These are phyloP conservation scores for Xylariaceae sp. DNA, from an alignment of 2,329 filamentous ascomycete genomes.

Conservation along the genomic window DNA sequence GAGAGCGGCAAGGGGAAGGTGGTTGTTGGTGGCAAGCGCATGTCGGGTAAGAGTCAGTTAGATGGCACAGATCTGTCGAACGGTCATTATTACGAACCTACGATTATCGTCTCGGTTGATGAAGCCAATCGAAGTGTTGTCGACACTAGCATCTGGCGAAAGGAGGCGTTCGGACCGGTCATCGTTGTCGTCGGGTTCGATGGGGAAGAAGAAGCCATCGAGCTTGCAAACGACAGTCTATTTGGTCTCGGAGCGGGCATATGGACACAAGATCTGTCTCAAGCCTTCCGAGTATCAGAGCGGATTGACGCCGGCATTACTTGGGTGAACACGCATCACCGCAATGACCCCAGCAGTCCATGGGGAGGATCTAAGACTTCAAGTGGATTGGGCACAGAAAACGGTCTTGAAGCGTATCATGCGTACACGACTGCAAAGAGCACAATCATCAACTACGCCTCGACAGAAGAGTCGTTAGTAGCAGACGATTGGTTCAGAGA, in stretches of 20 bases:
- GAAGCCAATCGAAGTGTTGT: slow-evolving; percentile 56
- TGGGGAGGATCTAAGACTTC: slow-evolving; percentile 62
- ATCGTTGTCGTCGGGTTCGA: slow-evolving; percentile 72
- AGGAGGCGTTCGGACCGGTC: slow-evolving; percentile 82
- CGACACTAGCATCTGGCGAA: slow-evolving; percentile 68
- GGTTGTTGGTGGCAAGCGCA: slow-evolving; percentile 44
- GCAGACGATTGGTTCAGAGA: slow-evolving; percentile 68
- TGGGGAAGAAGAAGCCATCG: slow-evolving; percentile 66
- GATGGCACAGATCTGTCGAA: slow-evolving; percentile 50
- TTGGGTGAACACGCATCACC: slow-evolving; percentile 61
- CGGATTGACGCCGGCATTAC: slow-evolving; percentile 62
- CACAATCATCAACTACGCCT: slow-evolving; percentile 66
- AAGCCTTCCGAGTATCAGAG: slow-evolving; percentile 69
- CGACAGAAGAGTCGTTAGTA: slow-evolving; percentile 45
- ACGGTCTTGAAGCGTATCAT: slow-evolving; percentile 61
- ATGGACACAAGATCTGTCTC: slow-evolving; percentile 72
- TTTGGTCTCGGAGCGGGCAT: slow-evolving; percentile 75
- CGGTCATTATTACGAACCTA: slow-evolving; percentile 77
- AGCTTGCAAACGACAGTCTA: slow-evolving; percentile 66
- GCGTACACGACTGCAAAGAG: slow-evolving; percentile 61
- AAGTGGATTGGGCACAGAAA: slow-evolving; percentile 69
- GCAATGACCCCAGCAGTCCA: slow-evolving; percentile 67
- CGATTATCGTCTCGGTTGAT: slow-evolving; percentile 56
- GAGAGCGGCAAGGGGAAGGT: slow-evolving; percentile 39
- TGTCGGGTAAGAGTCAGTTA: slow-evolving; percentile 44